phyloP scores from a whole-genome alignment of 192 early-diverging fungal genomes.

The Coemansia aciculifera region DNA sequence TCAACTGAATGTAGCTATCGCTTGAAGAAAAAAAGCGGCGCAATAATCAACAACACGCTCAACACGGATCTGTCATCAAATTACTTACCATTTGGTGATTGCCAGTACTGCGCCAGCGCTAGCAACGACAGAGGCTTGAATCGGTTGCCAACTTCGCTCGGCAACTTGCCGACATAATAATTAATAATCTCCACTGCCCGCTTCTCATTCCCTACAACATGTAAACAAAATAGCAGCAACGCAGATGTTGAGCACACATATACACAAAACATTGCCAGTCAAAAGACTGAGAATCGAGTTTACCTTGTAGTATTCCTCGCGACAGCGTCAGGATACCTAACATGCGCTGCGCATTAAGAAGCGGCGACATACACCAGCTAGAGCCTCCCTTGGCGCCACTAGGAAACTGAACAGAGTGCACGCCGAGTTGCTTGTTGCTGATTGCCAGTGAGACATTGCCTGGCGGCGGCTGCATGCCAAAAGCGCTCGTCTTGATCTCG shows the following conservation, averaged over 20 bases:
- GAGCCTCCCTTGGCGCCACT: not conserved
- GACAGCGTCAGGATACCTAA: constrained; percentile 45
- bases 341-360: constrained; percentile 56
- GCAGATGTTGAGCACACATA: not conserved
- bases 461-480: constrained; percentile 34
- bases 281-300: not conserved
- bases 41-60: not conserved
- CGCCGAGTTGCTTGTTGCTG: constrained; percentile 20
- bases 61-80: not conserved
- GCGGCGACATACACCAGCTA: constrained; percentile 51
- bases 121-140: constrained; percentile 46
- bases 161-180: constrained; percentile 50
- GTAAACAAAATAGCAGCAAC: not conserved
- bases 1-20: not conserved
- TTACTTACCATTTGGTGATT: constrained; percentile 39
- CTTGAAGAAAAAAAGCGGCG: not conserved
- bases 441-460: constrained; percentile 28
- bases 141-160: constrained; percentile 23
- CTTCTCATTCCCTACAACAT: constrained; percentile 41
- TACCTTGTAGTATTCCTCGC: constrained; percentile 42
- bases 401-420: constrained; percentile 37
- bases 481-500: constrained; percentile 22
- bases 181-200: constrained; percentile 54
- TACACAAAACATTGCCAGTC: not conserved
- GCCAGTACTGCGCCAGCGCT: constrained; percentile 48